These are phyloP conservation scores for Podosphaera aphanis DNA, from an alignment of 2,329 filamentous ascomycete species.

Conservation along the genomic window DNA sequence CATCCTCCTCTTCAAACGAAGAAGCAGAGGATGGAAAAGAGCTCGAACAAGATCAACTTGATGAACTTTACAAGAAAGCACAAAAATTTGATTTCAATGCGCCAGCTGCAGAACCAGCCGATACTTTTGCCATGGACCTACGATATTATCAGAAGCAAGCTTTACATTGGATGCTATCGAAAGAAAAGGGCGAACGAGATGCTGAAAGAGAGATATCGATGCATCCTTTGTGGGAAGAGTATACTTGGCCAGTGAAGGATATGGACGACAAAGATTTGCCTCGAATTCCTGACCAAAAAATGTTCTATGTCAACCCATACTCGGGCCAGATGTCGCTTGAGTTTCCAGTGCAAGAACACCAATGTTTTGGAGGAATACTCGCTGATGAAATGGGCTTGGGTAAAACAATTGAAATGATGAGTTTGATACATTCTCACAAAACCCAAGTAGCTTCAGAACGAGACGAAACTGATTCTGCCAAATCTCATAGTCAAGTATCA, in stretches of 20 bases:
- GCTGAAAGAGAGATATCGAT: slow-evolving; percentile 52
- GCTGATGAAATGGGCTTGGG: slow-evolving; percentile 96
- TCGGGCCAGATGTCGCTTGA: slow-evolving; percentile 80
- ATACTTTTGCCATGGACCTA: slow-evolving; percentile 60
- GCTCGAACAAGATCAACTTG: slow-evolving; percentile 84
- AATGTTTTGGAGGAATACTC: slow-evolving; percentile 77
- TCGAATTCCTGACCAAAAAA: slow-evolving; percentile 35
- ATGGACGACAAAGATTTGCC: slow-evolving; percentile 59
- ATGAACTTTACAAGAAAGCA: slow-evolving; percentile 81
- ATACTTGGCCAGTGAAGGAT: slow-evolving; percentile 70
- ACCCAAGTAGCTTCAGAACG: slow-evolving; percentile 27
- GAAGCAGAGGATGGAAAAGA: slow-evolving; percentile 65
- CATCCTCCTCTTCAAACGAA: slow-evolving; percentile 27
- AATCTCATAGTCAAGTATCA: slow-evolving; percentile 21
- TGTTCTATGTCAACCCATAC: slow-evolving; percentile 92
- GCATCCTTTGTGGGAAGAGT: slow-evolving; percentile 96
- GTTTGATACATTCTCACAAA: slow-evolving; percentile 66
- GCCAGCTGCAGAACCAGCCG: slow-evolving; percentile 60
- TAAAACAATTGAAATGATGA: slow-evolving; percentile 97
- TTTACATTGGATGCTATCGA: slow-evolving; percentile 84
- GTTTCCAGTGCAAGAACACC: slow-evolving; percentile 83
- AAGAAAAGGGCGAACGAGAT: slow-evolving; percentile 59
- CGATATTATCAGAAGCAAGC: slow-evolving; percentile 91
- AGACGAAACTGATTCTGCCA: slow-evolving; percentile 2
- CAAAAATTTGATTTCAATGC: slow-evolving; percentile 92